Conservation (phyloP, 2,329 filamentous ascomycete genomes). For the Calcarisporium arbuscula region DNA sequence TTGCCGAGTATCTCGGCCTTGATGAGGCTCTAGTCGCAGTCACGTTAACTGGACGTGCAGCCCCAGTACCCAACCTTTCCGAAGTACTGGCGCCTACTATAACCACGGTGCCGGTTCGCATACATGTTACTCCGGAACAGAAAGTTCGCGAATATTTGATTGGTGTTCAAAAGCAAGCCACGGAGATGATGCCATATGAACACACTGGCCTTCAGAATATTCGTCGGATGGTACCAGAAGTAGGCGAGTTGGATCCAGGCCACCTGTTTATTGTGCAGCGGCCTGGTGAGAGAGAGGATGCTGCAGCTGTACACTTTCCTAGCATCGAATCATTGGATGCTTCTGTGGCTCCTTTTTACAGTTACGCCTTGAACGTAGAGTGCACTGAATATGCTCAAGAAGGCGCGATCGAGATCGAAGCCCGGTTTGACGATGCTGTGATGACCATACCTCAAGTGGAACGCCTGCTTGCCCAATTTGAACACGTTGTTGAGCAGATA, state of each 20-base stretch:
- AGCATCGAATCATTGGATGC: too few species aligned
- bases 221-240: slow-evolving; percentile 15
- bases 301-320: too few species aligned
- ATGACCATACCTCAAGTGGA: not conserved
- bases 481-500: slow-evolving; percentile 5
- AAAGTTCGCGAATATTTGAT: slow-evolving; percentile 4
- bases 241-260: slow-evolving; percentile 1
- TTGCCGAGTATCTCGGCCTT: slow-evolving; percentile 6
- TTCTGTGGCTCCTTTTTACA: too few species aligned
- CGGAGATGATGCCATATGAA: slow-evolving; percentile 17
- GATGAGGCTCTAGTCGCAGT: slow-evolving; percentile 9
- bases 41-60: slow-evolving; percentile 7
- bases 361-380: slow-evolving; percentile 2
- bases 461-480: slow-evolving; percentile 2
- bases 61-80: slow-evolving; percentile 4
- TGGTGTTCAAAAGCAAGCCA: slow-evolving; percentile 13
- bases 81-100: slow-evolving; percentile 6
- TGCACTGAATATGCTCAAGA: not conserved
- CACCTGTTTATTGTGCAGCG: slow-evolving; percentile 5
- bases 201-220: slow-evolving; percentile 18
- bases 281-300: slow-evolving; percentile 9
- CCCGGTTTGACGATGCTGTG: slow-evolving; percentile 1
- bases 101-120: slow-evolving; percentile 9
- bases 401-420: slow-evolving; percentile 2
- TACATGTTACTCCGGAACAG: too few species aligned